Percentiles rank a stretch among this genome's conserved stretches.
Conservation (phyloP, 805 yeast species). For the Candida montana region DNA sequence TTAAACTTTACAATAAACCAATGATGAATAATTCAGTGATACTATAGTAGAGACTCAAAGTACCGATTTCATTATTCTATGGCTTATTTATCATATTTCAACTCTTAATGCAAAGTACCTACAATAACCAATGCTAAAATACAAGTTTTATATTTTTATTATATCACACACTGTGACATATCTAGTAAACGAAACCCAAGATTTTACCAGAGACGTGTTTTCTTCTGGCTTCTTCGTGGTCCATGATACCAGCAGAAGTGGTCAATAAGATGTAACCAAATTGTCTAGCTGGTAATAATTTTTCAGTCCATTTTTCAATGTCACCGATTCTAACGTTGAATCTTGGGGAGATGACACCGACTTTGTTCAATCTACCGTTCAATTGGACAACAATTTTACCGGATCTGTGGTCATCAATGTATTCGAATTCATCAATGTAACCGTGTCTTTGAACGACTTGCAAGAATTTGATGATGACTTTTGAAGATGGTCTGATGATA, state of each 20-base stretch:
- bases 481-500: constrained; percentile 95
- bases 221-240: constrained; percentile 99
- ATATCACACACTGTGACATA: too few relatives aligned
- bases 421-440: constrained; percentile 97
- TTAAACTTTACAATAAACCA: too few relatives aligned
- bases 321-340: constrained; percentile 94
- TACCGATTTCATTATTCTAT: too few relatives aligned
- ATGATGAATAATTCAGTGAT: too few relatives aligned
- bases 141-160: constrained; percentile 10
- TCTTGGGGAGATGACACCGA: constrained; percentile 98
- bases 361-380: constrained; percentile 97
- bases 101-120: too few relatives aligned
- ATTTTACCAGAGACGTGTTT: constrained; percentile 99
- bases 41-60: too few relatives aligned
- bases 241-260: constrained; percentile 99
- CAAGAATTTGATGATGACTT: constrained; percentile 95
- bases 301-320: constrained; percentile 97
- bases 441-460: constrained; percentile 98
- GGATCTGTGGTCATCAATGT: constrained; percentile 98
- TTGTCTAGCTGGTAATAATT: constrained; percentile 98
- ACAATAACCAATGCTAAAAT: constrained; percentile 9
- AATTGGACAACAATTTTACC: constrained; percentile 95
- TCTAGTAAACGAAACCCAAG: constrained; percentile 93
- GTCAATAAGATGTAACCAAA: constrained; percentile 97
- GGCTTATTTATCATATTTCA: too few relatives aligned